These are phyloP conservation scores for Beauveria sp. DNA, from an alignment of 2,329 filamentous ascomycete genomes.

Conservation along the genomic window DNA sequence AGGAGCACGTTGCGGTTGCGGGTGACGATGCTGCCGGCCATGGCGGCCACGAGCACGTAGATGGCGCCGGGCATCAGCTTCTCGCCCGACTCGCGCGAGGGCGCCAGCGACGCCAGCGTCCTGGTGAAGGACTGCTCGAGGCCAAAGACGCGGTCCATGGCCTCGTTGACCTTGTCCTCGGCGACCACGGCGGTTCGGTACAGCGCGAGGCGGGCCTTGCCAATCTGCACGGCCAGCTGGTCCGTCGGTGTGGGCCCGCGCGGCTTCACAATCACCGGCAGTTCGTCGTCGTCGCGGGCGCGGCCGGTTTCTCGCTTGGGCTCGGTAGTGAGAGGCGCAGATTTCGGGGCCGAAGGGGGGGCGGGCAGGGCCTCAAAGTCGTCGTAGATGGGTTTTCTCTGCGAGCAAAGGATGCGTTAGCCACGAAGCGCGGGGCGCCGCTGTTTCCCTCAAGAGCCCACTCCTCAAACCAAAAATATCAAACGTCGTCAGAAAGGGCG, in stretches of 20 bases:
- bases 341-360: not conserved
- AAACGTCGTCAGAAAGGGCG: not conserved
- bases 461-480: not conserved
- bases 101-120: constrained; percentile 83
- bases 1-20: constrained; percentile 82
- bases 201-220: constrained; percentile 69
- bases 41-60: constrained; percentile 88
- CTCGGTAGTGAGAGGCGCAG: not conserved
- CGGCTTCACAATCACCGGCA: constrained; percentile 16
- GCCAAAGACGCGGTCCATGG: constrained; percentile 72
- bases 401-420: not conserved
- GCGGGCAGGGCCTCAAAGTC: constrained; percentile 38
- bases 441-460: not conserved
- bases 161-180: constrained; percentile 76
- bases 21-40: constrained; percentile 88
- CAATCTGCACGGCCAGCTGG: constrained; percentile 76
- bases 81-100: constrained; percentile 77
- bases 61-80: constrained; percentile 80
- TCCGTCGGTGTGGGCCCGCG: constrained; percentile 74
- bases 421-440: constrained; percentile 12
- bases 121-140: constrained; percentile 85
- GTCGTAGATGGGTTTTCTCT: constrained; percentile 75
- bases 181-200: constrained; percentile 65
- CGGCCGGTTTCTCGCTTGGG: not conserved
- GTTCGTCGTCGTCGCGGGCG: constrained; percentile 13